Conservation (phyloP, 768 basidiomycete genomes). For the Amanita pallidorosea region DNA sequence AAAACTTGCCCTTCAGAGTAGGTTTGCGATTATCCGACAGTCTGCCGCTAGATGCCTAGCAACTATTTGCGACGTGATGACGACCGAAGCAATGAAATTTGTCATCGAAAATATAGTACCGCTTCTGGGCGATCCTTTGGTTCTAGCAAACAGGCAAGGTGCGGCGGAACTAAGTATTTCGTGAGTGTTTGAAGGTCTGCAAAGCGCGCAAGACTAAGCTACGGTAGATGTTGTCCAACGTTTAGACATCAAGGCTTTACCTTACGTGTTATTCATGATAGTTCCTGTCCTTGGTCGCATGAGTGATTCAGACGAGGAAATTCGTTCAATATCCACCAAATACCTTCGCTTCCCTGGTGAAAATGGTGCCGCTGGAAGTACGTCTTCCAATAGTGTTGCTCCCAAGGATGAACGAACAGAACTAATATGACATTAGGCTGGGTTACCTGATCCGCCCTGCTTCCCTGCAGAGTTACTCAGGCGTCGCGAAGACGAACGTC, state of each 20-base stretch:
- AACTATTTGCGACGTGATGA: constrained; percentile 80
- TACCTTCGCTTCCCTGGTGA: constrained; percentile 92
- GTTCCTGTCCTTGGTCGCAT: constrained; percentile 95
- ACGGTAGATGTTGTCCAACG: constrained; percentile 77
- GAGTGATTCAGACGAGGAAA: constrained; percentile 90
- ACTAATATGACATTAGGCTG: constrained; percentile 45
- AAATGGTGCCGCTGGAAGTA: constrained; percentile 97
- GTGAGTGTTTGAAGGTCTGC: constrained; percentile 36
- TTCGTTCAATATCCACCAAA: constrained; percentile 92
- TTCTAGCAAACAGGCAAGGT: constrained; percentile 75
- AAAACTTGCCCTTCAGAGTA: constrained; percentile 67
- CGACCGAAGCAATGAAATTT: constrained; percentile 74
- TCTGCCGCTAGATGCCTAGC: constrained; percentile 82
- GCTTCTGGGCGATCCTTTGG: constrained; percentile 66
- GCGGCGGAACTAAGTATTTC: constrained; percentile 83
- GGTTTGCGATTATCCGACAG: constrained; percentile 84
- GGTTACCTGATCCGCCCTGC: constrained; percentile 90
- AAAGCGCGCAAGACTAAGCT: constrained; percentile 8
- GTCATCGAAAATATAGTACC: constrained; percentile 84
- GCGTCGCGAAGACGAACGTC: constrained; percentile 78
- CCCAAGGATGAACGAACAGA: neutral
- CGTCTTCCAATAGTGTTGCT: constrained; percentile 9
- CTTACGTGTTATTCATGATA: constrained; percentile 94
- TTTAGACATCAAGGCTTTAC: constrained; percentile 88
- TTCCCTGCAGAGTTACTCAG: constrained; percentile 84